A percentile compares a stretch with the other conserved stretches of the same genome.
Evolutionary conservation across 148 eudicot genomes (phyloP).

Genomic region (Gaultheria prostrata): DNA sequence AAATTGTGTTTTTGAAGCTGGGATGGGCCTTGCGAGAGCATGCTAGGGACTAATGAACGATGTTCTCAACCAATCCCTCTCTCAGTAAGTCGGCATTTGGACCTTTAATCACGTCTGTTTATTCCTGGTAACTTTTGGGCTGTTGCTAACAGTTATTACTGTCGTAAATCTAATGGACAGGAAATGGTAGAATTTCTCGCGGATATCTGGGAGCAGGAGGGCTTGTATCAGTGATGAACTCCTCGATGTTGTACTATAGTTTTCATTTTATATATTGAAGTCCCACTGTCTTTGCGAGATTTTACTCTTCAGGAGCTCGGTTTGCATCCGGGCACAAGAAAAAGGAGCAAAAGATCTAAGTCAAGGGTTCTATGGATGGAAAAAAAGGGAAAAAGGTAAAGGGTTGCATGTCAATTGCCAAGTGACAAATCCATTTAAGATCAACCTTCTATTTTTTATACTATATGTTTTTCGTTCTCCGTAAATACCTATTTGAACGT

Average conservation of each 20-base stretch:
- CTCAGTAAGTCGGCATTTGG: conserved; percentile 41
- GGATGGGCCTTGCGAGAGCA: conserved; percentile 55
- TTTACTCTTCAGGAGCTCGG: not conserved
- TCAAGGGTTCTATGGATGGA: not conserved
- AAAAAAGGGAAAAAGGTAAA: not conserved
- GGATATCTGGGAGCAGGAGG: conserved; percentile 81
- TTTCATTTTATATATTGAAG: not conserved
- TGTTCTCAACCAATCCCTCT: conserved; percentile 62
- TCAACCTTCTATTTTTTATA: not conserved
- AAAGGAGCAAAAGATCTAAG: conserved; percentile 4
- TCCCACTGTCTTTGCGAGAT: not conserved
- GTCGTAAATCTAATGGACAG: conserved; percentile 32
- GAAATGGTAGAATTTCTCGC: conserved; percentile 81
- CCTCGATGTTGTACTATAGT: not conserved
- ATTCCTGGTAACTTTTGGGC: not conserved
- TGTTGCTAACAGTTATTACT: conserved; percentile 7
- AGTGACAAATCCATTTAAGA: not conserved
- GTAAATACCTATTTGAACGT: conserved; percentile 6
- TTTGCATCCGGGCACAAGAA: not conserved
- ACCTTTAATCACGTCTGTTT: not conserved
- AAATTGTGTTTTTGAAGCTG: conserved; percentile 34
- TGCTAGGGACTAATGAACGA: conserved; percentile 53
- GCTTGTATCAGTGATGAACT: conserved; percentile 49
- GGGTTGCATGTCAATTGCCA: not conserved
- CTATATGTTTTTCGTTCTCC: not conserved